Conservation (phyloP, 2,329 filamentous ascomycete species). For the Pseudogymnoascus sp. region DNA sequence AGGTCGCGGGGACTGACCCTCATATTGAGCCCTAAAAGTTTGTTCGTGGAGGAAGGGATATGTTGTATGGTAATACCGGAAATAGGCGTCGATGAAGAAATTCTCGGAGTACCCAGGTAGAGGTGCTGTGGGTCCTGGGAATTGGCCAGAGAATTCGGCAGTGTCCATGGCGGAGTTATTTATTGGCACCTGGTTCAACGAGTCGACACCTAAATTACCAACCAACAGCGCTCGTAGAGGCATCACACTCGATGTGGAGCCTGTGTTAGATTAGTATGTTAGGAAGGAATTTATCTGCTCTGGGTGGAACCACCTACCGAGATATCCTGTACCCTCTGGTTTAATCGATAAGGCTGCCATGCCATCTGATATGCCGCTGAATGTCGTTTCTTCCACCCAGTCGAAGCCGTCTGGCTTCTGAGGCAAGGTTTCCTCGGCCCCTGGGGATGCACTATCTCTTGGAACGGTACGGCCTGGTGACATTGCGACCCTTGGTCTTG, state of each 20-base stretch:
- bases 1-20: constrained; percentile 14
- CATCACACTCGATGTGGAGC: constrained; percentile 4
- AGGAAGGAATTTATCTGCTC: too few relatives aligned
- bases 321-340: constrained; percentile 29
- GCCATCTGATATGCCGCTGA: constrained; percentile 22
- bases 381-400: constrained; percentile 13
- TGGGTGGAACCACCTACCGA: constrained; percentile 15
- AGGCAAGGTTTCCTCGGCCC: constrained; percentile 15
- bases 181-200: not conserved
- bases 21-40: constrained; percentile 16
- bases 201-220: not conserved
- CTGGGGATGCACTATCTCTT: constrained; percentile 3
- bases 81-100: constrained; percentile 17
- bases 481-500: not conserved
- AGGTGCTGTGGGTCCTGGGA: not conserved
- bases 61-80: constrained; percentile 14
- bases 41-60: constrained; percentile 19
- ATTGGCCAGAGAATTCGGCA: not conserved
- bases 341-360: constrained; percentile 31
- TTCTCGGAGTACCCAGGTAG: not conserved
- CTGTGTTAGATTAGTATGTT: not conserved
- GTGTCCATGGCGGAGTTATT: not conserved
- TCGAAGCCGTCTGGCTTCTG: constrained; percentile 18
- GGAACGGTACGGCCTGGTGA: not conserved
- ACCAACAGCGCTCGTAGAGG: not conserved